Conservation (phyloP, 257 asterid species). For the Nicotiana otophora region DNA sequence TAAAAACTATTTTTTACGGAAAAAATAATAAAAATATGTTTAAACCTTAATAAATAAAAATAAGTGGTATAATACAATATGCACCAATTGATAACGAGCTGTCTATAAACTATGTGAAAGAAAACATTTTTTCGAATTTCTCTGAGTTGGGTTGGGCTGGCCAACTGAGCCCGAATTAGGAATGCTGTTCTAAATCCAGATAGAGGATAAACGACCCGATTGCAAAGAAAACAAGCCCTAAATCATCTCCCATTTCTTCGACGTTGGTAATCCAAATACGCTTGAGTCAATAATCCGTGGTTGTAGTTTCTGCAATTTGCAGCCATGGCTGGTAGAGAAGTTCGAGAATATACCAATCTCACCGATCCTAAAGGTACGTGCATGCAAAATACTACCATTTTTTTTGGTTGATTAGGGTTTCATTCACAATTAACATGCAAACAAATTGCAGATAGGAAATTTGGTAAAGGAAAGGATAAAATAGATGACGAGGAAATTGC, state of each 20-base stretch:
- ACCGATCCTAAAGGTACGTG: slow-evolving; percentile 82
- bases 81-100: too few species aligned
- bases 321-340: slow-evolving; percentile 91
- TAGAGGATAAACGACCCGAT: neutral
- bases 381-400: too few species aligned
- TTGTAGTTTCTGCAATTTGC: neutral
- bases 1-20: too few species aligned
- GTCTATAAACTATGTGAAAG: too few species aligned
- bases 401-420: neutral
- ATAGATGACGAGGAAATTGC: slow-evolving; percentile 86
- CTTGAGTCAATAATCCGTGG: neutral
- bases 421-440: neutral
- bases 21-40: too few species aligned
- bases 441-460: slow-evolving; percentile 59
- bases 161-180: too few species aligned
- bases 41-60: too few species aligned
- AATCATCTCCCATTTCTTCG: neutral
- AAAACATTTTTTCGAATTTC: too few species aligned
- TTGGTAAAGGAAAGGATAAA: slow-evolving; percentile 83
- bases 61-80: too few species aligned
- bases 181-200: neutral
- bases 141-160: too few species aligned
- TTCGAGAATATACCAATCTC: slow-evolving; percentile 90
- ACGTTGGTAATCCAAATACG: too few species aligned
- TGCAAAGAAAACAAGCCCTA: neutral